Evolutionary conservation across 2,329 filamentous ascomycete species (phyloP).

Genomic region (Aspergillus oerlinghausenensis): DNA sequence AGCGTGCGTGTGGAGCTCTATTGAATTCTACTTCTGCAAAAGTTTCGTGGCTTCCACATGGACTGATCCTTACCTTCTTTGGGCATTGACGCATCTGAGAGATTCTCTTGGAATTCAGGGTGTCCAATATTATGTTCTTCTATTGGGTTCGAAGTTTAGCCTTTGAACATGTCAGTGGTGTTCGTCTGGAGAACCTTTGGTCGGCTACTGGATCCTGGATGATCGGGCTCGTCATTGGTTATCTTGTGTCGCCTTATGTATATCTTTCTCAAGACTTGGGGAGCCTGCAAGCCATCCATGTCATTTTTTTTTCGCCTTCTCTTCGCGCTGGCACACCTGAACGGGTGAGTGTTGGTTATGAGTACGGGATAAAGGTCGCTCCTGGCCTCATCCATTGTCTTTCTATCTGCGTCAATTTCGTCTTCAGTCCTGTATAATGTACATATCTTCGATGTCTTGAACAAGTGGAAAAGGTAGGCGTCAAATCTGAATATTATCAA

Average conservation of each 20-base stretch:
- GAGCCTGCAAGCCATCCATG: neutral
- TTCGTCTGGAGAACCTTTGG: neutral
- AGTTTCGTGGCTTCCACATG: neutral
- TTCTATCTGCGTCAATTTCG: neutral
- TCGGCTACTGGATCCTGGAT: neutral
- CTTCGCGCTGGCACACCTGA: neutral
- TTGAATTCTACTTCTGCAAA: neutral
- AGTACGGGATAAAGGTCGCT: neutral
- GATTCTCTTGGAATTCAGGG: neutral
- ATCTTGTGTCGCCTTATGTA: conserved; percentile 2
- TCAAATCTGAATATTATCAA: conserved; percentile 3
- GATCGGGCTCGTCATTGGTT: neutral
- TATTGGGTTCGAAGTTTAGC: neutral
- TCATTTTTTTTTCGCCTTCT: neutral
- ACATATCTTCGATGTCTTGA: conserved; percentile 15
- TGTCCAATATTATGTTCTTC: neutral
- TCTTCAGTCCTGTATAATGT: conserved; percentile 17
- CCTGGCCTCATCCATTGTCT: neutral
- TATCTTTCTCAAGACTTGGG: conserved; percentile 4
- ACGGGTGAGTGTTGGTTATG: neutral
- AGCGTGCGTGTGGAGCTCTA: neutral
- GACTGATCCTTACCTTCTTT: neutral
- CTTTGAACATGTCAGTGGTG: neutral
- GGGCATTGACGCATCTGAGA: neutral
- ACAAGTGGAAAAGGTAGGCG: conserved; percentile 15